phyloP scores from a whole-genome alignment of 441 rosid species.

The Erysimum pusillum region DNA sequence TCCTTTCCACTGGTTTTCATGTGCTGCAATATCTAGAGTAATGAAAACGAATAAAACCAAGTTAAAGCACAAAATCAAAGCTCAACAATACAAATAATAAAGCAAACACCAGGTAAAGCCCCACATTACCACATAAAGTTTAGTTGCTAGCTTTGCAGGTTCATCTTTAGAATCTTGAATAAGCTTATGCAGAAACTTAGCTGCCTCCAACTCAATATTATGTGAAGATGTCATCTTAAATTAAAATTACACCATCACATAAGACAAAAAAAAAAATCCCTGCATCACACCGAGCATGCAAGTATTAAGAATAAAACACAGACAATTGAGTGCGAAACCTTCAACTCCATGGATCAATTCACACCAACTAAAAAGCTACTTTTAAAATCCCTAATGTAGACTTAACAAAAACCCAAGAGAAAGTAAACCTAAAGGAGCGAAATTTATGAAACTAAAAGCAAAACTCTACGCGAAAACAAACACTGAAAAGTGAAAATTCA shows the following conservation, averaged over 20 bases:
- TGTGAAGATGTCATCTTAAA: slow-evolving; percentile 77
- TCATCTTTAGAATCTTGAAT: slow-evolving; percentile 98
- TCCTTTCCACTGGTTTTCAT: slow-evolving; percentile 99
- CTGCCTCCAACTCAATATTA: slow-evolving; percentile 98
- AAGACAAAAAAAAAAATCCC: slow-evolving; percentile 14
- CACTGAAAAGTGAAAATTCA: background rate
- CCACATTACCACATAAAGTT: slow-evolving; percentile 84
- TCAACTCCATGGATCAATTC: background rate
- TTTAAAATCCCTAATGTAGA: background rate
- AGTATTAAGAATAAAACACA: background rate
- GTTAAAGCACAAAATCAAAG: slow-evolving; percentile 29
- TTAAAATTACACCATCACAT: slow-evolving; percentile 32
- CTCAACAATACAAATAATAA: background rate
- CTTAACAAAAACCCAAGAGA: background rate
- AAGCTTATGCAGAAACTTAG: slow-evolving; percentile 97
- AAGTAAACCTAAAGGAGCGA: background rate
- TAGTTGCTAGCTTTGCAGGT: slow-evolving; percentile 95
- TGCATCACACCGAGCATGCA: slow-evolving; percentile 38
- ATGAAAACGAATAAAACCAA: slow-evolving; percentile 34
- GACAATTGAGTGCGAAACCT: background rate
- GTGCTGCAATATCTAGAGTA: slow-evolving; percentile 90
- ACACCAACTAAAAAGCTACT: background rate
- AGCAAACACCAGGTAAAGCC: slow-evolving; percentile 31
- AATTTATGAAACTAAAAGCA: slow-evolving; percentile 3
- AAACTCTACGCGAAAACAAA: background rate